Base-by-base conservation (phyloP, 202 grass and related monocot species). In the Carex arenaria region DNA sequence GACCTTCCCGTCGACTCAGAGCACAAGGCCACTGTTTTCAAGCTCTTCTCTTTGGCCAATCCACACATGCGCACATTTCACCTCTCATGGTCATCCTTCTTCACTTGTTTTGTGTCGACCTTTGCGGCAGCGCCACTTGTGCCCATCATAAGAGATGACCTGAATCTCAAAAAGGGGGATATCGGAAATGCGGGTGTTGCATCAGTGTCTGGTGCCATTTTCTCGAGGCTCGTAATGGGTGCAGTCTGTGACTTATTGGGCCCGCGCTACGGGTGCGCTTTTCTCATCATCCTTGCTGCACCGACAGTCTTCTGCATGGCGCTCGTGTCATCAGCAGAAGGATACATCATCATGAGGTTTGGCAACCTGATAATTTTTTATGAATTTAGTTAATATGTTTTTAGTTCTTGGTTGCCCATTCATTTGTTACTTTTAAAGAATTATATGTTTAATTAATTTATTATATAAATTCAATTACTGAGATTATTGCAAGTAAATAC, bases 41-140 rank as follows among this genome's bases (percentile, higher is more conserved):
- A 82, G 20, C 80, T 96, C 59, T 72, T 97, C 26, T 97, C 93
- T 61, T 80, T 97, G 2, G 90, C 89, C 12, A 88, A 85, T 10
- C 93, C 89, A 0, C 93, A 96, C 85, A 93, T 96, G 93, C 90
- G 81, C 36, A 89, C 93, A 7, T 96, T 96, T 76, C 93, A 96
- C 60, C 90, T 96, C 20, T 88, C 90, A 0, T 96, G 93, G 90
- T 82, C 90, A 17, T 89, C 90, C 28, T 96, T 96, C 87, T 97
- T 97, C 87, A 85, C 84, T 45, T 91, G 89, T 83, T 88, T 97
- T 31, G 85, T 97, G 18, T 97, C 94, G 42, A 97, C 94, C 83
- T 97, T 97, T 55, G 94, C 94, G 0, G 94, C 94, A 0, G 94
- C 94, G 1, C 91, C 94, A 0, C 83, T 97, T 0, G 90, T 97